Evolutionary conservation across 352 stramenopile species (phyloP), one percentile per base, ranked within the genome.

Genomic region (Globisporangium takayamanum): DNA sequence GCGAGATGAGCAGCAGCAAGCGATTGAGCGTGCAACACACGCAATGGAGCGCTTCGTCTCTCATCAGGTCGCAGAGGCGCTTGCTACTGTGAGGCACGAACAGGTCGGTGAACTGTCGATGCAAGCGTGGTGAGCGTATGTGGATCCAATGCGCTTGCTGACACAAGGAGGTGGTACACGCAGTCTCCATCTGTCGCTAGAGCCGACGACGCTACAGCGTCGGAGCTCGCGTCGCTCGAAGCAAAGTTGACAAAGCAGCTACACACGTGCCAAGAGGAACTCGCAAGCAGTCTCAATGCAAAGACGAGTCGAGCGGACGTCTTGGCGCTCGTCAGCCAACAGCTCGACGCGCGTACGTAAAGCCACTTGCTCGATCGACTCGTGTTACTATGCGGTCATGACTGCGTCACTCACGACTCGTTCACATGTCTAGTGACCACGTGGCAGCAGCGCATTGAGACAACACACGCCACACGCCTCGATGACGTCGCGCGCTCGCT

Each of bases 291-390:
- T 2, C 66, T 72, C 15, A 47, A 50, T n/a, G 55, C 65, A 20
- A 76, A 70, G 25, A 33, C 67, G 16, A 67, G 45, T 44, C 72
- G 66, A 63, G 66, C 28, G 18, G 74, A 81, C 12, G 11, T 70
- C 1, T 39, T 45, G 2, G 75, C 78, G 46, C 65, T 75, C n/a
- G 62, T 84, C 10, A 68, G 52, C 28, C 65, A 55, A 1, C 76
- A 81, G 37, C 70, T 84, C 61, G 70, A 81, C 55, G 62, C 70
- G 0, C 54, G 74, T 80, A 66, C 28, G 72, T 57, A 39, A 0
- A 10, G 33, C 33, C 41, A 20, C 18, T 47, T 47, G 41, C 12
- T 18, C 5, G 14, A n/a, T 20, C 14, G 1, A 47, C 41, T 16
- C 3, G 18, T 14, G 10, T 28, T 25, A 16, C 42, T 48, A 6